phyloP scores from a whole-genome alignment of 2,329 filamentous ascomycete genomes.

The Aspergillus ochraceoroseus region DNA sequence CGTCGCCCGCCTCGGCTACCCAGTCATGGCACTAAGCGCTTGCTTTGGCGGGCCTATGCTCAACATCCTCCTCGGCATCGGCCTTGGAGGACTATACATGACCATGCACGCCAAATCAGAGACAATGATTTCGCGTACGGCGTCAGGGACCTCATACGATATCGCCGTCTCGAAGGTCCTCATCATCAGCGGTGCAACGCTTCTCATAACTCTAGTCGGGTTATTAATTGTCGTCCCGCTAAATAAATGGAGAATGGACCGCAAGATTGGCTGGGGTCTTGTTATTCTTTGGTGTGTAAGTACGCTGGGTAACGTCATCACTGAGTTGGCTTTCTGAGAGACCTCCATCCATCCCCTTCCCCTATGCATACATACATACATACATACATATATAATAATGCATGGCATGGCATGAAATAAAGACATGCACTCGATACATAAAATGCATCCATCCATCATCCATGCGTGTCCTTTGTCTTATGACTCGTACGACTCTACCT shows the following conservation, averaged over 20 bases:
- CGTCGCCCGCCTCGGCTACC: conserved; percentile 85
- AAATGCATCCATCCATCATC: too few relatives aligned
- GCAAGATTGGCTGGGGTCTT: conserved; percentile 73
- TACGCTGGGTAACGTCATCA: conserved; percentile 72
- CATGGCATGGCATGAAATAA: too few relatives aligned
- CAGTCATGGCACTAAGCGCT: conserved; percentile 90
- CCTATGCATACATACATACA: background rate
- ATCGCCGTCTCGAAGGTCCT: conserved; percentile 81
- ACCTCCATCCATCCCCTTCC: background rate
- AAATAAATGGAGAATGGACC: conserved; percentile 81
- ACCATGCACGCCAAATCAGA: conserved; percentile 54
- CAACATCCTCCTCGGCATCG: conserved; percentile 91
- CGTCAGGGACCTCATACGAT: conserved; percentile 67
- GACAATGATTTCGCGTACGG: conserved; percentile 10
- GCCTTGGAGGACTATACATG: conserved; percentile 85
- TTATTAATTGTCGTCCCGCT: conserved; percentile 75
- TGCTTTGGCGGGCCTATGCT: conserved; percentile 99
- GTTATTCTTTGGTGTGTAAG: conserved; percentile 76
- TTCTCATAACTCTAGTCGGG: conserved; percentile 72
- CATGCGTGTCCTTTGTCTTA: too few relatives aligned
- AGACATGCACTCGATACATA: too few relatives aligned
- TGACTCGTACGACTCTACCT: too few relatives aligned
- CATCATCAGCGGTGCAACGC: conserved; percentile 75
- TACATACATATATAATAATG: background rate
- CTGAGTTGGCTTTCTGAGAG: conserved; percentile 57